Percentiles rank a stretch among this genome's conserved stretches.
phyloP scores from a whole-genome alignment of 148 eudicot genomes.

The Rhododendron simsii region DNA sequence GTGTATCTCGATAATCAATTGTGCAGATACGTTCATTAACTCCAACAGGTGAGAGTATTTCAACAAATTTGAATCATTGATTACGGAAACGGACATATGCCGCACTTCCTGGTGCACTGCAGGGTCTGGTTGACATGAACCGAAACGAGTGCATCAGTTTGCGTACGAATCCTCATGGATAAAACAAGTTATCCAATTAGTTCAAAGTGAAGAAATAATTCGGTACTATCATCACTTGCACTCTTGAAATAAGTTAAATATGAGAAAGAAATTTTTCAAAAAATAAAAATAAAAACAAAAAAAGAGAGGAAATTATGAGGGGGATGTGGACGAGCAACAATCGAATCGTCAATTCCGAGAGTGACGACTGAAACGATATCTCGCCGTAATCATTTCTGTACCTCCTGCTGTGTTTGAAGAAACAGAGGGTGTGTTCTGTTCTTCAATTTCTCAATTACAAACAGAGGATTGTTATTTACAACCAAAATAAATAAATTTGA shows the following conservation, averaged over 20 bases:
- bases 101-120: neutral
- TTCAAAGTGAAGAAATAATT: constrained; percentile 10
- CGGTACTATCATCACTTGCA: neutral
- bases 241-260: neutral
- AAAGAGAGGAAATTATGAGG: neutral
- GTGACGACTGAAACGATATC: constrained; percentile 94
- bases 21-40: too few relatives aligned
- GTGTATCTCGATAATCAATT: too few relatives aligned
- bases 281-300: too few relatives aligned
- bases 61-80: neutral
- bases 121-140: neutral
- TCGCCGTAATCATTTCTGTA: constrained; percentile 42
- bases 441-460: constrained; percentile 5
- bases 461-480: constrained; percentile 10
- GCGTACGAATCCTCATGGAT: neutral
- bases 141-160: constrained; percentile 4
- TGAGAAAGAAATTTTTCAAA: neutral
- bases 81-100: neutral
- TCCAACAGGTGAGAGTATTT: too few relatives aligned
- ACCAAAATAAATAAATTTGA: too few relatives aligned
- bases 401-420: constrained; percentile 13
- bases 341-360: constrained; percentile 59
- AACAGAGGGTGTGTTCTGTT: constrained; percentile 15
- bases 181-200: neutral
- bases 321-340: constrained; percentile 85